A percentile compares a stretch with the other conserved stretches of the same genome.
phyloP scores from a whole-genome alignment of 345 rosid genomes.

The Sisymbrium irio region DNA sequence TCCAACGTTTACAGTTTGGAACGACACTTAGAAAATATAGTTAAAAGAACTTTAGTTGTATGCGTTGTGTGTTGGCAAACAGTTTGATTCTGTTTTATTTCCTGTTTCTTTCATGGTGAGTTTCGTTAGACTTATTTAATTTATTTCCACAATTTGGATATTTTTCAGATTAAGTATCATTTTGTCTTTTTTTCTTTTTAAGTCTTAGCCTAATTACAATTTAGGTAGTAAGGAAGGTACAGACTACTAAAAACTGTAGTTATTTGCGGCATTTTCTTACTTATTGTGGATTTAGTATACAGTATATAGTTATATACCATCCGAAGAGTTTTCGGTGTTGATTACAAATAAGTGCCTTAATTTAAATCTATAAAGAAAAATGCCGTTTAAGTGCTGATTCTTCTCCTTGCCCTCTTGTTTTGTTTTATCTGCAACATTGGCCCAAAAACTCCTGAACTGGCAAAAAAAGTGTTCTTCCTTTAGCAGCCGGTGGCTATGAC shows the following conservation, averaged over 20 bases:
- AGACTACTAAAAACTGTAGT: too few relatives aligned
- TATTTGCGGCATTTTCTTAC: too few relatives aligned
- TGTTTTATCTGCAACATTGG: background rate
- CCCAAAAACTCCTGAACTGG: background rate
- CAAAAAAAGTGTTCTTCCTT: background rate
- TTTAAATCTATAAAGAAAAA: too few relatives aligned
- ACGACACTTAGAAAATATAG: conserved; percentile 31
- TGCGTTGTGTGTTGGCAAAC: conserved; percentile 16
- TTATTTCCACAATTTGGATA: conserved; percentile 19
- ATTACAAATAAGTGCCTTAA: too few relatives aligned
- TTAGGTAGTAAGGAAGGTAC: background rate
- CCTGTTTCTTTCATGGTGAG: background rate
- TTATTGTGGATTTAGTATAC: too few relatives aligned
- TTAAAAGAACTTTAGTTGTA: conserved; percentile 1
- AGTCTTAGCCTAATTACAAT: background rate
- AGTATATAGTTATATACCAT: too few relatives aligned
- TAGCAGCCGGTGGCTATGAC: too few relatives aligned
- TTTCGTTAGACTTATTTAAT: background rate
- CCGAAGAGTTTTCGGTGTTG: too few relatives aligned
- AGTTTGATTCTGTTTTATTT: background rate
- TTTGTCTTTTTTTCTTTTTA: background rate
- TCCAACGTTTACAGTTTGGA: conserved; percentile 64
- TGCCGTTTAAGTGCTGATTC: too few relatives aligned
- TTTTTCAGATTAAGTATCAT: background rate
- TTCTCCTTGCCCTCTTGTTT: too few relatives aligned